Base-by-base conservation (phyloP, 2,329 filamentous ascomycete genomes). In the Cladosporium sp. region DNA sequence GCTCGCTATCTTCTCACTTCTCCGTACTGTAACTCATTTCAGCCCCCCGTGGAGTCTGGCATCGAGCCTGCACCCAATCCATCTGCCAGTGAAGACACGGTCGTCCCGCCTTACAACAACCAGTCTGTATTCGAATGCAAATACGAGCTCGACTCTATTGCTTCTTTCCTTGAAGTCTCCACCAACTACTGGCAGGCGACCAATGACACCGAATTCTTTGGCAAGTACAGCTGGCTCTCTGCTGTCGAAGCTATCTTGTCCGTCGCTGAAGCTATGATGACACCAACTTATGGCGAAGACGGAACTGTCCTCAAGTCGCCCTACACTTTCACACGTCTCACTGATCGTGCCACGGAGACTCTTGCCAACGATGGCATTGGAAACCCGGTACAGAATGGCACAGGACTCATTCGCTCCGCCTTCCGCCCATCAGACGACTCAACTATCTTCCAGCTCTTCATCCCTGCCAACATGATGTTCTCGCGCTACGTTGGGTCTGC, bases 381-480 rank as follows among this genome's bases (percentile, higher is more conserved):
- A 18, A 84, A 83, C 63, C 82, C 82, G 3, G 76, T 81, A n/a
- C 77, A 77, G 28, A 80, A 79, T 61, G 80, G 77, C 53, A 84
- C 81, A 23, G 82, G 82, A 5, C 75, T 84, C 18, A 78, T 84
- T 62, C 76, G 82, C 46, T 82, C 79, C 4, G 81, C 79, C 14
- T 84, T 84, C 74, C 76, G 82, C 13, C 82, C 82, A 3, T 81
- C 79, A 30, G 82, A 84, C 68, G 82, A 84, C 69, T 70, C 79
- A 0, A 83, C 81, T 7, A 83, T 83, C 58, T 84, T 77, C 67
- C 81, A 84, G 68, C 74, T 82, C 58, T 80, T 81, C 72, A 80
- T 84, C 25, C 82, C 82, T 0, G 75, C 79, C 62, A 85, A 84
- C 63, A 92, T 92, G 89, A 91, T 92, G 89, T 88, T 92, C 69